phyloP scores from a whole-genome alignment of 1,284 basidiomycete species.

The Ceratobasidium sp. region DNA sequence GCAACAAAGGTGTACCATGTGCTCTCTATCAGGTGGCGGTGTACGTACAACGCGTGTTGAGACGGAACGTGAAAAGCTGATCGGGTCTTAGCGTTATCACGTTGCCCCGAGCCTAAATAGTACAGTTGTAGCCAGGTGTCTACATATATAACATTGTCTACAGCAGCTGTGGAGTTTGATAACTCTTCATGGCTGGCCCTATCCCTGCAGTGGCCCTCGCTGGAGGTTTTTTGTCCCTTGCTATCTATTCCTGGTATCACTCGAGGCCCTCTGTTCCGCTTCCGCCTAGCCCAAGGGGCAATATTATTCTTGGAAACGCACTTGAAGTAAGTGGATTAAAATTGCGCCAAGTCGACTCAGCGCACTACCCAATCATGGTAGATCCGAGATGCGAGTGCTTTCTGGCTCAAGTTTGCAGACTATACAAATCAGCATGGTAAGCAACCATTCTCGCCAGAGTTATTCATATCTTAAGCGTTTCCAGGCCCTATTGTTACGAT shows the following conservation, averaged over 20 bases:
- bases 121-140: too few relatives aligned
- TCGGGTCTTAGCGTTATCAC: too few relatives aligned
- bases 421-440: conserved; percentile 31
- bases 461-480: too few relatives aligned
- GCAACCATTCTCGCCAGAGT: neutral
- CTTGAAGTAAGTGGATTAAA: conserved; percentile 5
- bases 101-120: too few relatives aligned
- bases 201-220: conserved; percentile 12
- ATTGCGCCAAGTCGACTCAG: neutral
- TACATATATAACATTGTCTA: too few relatives aligned
- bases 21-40: too few relatives aligned
- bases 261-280: conserved; percentile 19
- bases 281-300: conserved; percentile 18
- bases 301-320: conserved; percentile 22
- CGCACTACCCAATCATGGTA: neutral
- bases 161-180: neutral
- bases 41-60: too few relatives aligned
- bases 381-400: conserved; percentile 33
- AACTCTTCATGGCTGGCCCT: conserved; percentile 1
- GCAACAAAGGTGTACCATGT: too few relatives aligned
- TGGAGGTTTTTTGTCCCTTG: conserved; percentile 20
- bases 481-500: conserved; percentile 18
- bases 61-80: too few relatives aligned
- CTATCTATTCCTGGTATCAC: conserved; percentile 30
- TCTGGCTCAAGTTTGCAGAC: conserved; percentile 38